Evolutionary conservation across 2,329 filamentous ascomycete genomes (phyloP).

Genomic region (Ophiognomonia clavigignenti-juglandacearum): DNA sequence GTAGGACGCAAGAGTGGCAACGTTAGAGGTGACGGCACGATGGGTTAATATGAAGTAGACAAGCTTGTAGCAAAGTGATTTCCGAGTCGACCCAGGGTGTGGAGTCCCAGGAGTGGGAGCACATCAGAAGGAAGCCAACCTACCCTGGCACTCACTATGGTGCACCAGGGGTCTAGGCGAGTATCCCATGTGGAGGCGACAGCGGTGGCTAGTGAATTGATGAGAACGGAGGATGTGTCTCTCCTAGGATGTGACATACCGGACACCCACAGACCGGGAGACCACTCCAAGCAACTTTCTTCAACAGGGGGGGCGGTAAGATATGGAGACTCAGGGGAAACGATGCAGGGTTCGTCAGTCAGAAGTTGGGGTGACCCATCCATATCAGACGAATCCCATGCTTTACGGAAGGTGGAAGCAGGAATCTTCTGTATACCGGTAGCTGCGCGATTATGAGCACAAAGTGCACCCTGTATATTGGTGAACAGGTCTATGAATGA

Average conservation of each 20-base stretch:
- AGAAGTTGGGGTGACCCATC: too few relatives aligned
- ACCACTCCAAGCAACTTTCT: conserved; percentile 10
- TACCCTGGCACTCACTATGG: conserved; percentile 10
- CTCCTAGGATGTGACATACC: conserved; percentile 14
- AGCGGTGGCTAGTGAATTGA: conserved; percentile 11
- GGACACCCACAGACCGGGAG: conserved; percentile 10
- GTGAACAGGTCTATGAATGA: not conserved
- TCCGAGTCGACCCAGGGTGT: conserved; percentile 13
- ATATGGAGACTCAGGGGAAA: conserved; percentile 3
- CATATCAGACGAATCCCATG: conserved; percentile 5
- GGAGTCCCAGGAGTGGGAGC: conserved; percentile 15
- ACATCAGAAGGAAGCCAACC: conserved; percentile 17
- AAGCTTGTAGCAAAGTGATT: conserved; percentile 10
- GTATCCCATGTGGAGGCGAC: conserved; percentile 6
- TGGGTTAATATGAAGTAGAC: conserved; percentile 15
- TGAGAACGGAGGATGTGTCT: conserved; percentile 9
- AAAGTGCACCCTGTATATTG: not conserved
- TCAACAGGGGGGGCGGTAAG: conserved; percentile 6
- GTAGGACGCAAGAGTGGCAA: too few relatives aligned
- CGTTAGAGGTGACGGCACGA: too few relatives aligned
- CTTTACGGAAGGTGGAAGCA: not conserved
- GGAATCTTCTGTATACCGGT: not conserved
- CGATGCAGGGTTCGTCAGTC: conserved; percentile 5
- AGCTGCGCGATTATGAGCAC: not conserved
- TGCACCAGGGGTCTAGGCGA: not conserved